Base-by-base conservation (phyloP, 2,329 filamentous ascomycete genomes). In the Verticillium albo-atrum region DNA sequence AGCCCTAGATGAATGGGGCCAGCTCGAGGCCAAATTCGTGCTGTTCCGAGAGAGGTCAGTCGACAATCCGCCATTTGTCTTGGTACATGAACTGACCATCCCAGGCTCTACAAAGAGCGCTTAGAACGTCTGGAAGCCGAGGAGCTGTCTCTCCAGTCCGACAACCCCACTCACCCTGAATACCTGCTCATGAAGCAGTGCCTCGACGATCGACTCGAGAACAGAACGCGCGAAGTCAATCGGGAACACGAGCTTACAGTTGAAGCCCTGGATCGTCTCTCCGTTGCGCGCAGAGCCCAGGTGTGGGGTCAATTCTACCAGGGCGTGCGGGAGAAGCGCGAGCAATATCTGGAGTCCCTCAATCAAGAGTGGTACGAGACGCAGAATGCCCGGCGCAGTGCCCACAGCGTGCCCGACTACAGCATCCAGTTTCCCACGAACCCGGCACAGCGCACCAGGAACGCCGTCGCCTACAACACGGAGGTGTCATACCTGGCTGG, bases 311-410 rank as follows among this genome's bases (percentile, higher is more conserved):
- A 97, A 68, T 98, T 91, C 73, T 93, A 92, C 73, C 95, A 99
- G 73, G 86, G 87, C 54, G 84, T 93, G 34, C 87, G 95, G 58
- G 91, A 96, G 69, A 84, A 90, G 64, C 87, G 95, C 62, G 94
- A 98, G 72, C 83, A 83, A 58, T 85, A 90, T 53, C 81, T 98
- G 30, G 89, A 93, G 63, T 82, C 88, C 60, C 86, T 97, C 60
- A 94, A 95, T 68, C 87, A 92, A 72, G 88, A 95, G 65, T 96
- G 94, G 83, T 97, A 96, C 74, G 89, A 94, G 66, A 91, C 98
- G 60, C 94, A 98, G 72, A 88, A 91, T 65, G 92, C 96, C 70
- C 87, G 95, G 60, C 87, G 93, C 68, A 89, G 88, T 63, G 89
- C 91, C 62, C 89, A 91, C 68, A 88, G 89, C 62, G 86, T 93